Percentiles rank a stretch among this genome's conserved stretches.
Conservation (phyloP, 75 land plant genomes). For the Pinus albicaulis region DNA sequence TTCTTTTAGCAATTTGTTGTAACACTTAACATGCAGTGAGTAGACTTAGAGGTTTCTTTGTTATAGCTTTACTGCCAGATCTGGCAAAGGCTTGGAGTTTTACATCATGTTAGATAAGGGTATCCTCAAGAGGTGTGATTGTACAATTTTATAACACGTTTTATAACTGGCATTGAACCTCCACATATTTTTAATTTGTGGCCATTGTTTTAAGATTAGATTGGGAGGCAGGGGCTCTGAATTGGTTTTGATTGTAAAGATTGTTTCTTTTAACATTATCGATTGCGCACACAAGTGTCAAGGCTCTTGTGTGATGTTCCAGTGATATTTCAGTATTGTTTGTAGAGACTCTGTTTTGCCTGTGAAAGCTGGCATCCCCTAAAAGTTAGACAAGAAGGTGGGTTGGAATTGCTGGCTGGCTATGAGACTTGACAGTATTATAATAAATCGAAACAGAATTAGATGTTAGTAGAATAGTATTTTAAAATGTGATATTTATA, state of each 20-base stretch:
- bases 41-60: neutral
- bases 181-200: conserved; percentile 8
- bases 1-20: neutral
- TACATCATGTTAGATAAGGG: neutral
- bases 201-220: neutral
- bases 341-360: neutral
- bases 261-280: neutral
- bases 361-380: neutral
- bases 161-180: neutral
- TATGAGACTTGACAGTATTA: neutral
- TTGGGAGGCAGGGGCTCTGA: neutral
- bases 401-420: neutral
- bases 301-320: neutral
- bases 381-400: neutral
- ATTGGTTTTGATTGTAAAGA: neutral
- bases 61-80: neutral
- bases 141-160: neutral
- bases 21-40: neutral
- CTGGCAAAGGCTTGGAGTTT: neutral
- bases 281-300: neutral
- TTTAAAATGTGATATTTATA: too few relatives aligned
- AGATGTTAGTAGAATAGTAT: too few relatives aligned
- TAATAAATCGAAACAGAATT: too few relatives aligned
- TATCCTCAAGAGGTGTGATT: neutral
- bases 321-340: neutral